These are phyloP conservation scores for Exidia glandulosa DNA, from an alignment of 768 basidiomycete species.

Conservation along the genomic window DNA sequence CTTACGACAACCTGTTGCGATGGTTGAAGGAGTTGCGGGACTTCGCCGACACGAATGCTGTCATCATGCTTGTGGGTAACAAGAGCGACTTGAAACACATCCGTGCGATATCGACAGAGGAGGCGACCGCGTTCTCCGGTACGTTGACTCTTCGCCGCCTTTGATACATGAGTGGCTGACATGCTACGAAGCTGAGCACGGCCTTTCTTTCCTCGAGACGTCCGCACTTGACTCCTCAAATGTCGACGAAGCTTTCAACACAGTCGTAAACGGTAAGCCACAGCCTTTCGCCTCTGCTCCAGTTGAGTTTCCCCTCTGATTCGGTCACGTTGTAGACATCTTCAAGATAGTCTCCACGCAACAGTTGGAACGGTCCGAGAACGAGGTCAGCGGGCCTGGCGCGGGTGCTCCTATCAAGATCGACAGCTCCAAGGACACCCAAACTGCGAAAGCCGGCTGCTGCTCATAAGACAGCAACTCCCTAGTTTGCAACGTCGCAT, in stretches of 20 bases:
- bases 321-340: constrained; percentile 51
- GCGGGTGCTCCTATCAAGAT: constrained; percentile 79
- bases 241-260: constrained; percentile 96
- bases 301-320: background rate
- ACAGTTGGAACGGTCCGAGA: constrained; percentile 72
- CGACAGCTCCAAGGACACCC: constrained; percentile 23
- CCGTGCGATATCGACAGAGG: constrained; percentile 92
- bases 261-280: constrained; percentile 74
- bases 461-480: no score
- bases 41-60: constrained; percentile 87
- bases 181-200: constrained; percentile 62
- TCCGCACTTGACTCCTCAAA: constrained; percentile 99
- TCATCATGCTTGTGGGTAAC: constrained; percentile 94
- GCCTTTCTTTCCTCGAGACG: constrained; percentile 93
- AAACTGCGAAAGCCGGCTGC: constrained; percentile 25
- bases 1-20: constrained; percentile 86
- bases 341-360: constrained; percentile 97
- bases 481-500: no score
- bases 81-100: constrained; percentile 99
- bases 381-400: constrained; percentile 62
- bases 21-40: constrained; percentile 97
- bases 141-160: constrained; percentile 19
- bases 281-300: background rate
- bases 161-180: background rate
- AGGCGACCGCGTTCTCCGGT: constrained; percentile 89